Conservation (phyloP, 2,329 filamentous ascomycete genomes). For the Corynespora cassiicola region DNA sequence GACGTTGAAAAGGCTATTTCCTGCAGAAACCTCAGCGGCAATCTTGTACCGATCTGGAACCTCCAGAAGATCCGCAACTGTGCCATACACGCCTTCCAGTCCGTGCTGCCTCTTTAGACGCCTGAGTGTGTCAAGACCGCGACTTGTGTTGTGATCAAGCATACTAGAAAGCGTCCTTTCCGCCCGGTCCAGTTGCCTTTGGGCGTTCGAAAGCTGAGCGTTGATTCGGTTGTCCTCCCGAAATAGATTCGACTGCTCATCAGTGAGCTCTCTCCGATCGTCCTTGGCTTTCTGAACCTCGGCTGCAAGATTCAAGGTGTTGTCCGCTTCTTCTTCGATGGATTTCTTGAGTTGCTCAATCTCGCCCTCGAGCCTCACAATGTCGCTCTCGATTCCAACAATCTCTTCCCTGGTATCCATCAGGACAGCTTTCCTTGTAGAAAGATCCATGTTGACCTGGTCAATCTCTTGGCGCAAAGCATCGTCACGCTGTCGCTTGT, state of each 20-base stretch:
- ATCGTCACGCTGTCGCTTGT: constrained; percentile 84
- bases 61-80: constrained; percentile 88
- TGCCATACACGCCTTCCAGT: constrained; percentile 88
- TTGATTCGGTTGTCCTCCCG: constrained; percentile 88
- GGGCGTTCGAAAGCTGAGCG: constrained; percentile 76
- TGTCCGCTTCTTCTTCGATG: constrained; percentile 80
- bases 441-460: constrained; percentile 77
- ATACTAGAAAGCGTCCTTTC: constrained; percentile 80
- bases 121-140: constrained; percentile 85
- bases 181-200: constrained; percentile 77
- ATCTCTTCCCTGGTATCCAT: constrained; percentile 88
- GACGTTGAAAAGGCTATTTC: constrained; percentile 92
- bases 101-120: constrained; percentile 80
- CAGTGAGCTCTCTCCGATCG: constrained; percentile 76
- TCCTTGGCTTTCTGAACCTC: constrained; percentile 80
- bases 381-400: constrained; percentile 71
- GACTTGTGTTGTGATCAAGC: constrained; percentile 88
- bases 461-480: constrained; percentile 82
- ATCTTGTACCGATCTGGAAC: constrained; percentile 85
- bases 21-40: constrained; percentile 91
- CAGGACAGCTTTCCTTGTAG: constrained; percentile 81
- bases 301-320: constrained; percentile 74
- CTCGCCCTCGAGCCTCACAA: constrained; percentile 74
- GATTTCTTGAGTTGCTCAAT: constrained; percentile 73
- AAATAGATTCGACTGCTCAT: constrained; percentile 86